These are phyloP conservation scores for Termitomyces sp. DNA, from an alignment of 768 basidiomycete genomes.

Conservation along the genomic window DNA sequence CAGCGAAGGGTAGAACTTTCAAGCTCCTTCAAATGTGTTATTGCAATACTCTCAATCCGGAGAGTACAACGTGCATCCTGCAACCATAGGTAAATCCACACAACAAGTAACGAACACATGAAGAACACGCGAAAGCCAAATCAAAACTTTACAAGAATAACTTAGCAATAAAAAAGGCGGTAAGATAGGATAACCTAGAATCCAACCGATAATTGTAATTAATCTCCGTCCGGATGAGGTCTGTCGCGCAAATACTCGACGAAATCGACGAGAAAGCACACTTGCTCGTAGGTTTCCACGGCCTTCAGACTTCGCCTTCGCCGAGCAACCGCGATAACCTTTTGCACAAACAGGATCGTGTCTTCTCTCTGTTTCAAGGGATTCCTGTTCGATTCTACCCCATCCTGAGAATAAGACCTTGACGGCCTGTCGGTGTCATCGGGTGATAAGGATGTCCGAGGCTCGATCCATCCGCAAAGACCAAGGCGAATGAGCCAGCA, in stretches of 20 bases:
- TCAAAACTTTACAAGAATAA: constrained; percentile 2
- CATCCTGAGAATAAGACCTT: not conserved
- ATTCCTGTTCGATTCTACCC: not conserved
- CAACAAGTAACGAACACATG: not conserved
- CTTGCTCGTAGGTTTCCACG: constrained; percentile 93
- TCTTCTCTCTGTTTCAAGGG: constrained; percentile 24
- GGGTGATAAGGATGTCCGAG: not conserved
- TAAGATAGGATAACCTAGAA: not conserved
- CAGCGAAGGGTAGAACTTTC: not conserved
- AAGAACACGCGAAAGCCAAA: not conserved
- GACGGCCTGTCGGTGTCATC: not conserved
- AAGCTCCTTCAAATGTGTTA: not conserved
- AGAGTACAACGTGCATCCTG: not conserved
- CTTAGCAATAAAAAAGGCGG: constrained; percentile 7
- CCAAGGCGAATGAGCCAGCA: constrained; percentile 93
- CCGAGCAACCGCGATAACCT: constrained; percentile 68
- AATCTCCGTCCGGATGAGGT: not conserved
- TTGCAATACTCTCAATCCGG: not conserved
- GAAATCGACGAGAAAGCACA: constrained; percentile 74
- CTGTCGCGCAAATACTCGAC: constrained; percentile 49
- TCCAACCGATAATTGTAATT: not conserved
- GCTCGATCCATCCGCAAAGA: constrained; percentile 66
- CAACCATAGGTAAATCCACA: not conserved
- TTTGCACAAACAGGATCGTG: constrained; percentile 65
- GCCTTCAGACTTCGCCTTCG: constrained; percentile 82